Evolutionary conservation across 768 basidiomycete genomes (phyloP), one percentile per base, ranked within the genome.

Genomic region (Mycena kentingensis): DNA sequence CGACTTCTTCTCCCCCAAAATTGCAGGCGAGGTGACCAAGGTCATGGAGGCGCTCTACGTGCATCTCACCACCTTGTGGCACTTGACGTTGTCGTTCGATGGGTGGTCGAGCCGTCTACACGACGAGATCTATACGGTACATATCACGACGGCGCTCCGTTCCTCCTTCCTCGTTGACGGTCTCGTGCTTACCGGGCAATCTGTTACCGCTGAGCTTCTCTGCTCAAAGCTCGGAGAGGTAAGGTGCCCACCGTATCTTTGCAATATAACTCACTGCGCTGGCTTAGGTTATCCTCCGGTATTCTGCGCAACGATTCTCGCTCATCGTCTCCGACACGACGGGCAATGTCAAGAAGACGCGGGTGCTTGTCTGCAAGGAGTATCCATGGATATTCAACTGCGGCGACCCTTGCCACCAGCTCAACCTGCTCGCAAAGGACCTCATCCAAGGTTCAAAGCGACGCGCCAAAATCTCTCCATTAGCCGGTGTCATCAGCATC

Each of bases 241-340:
- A 32, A 8, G 31, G 10, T 32, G 31, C n/a, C n/a, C n/a, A n/a
- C n/a, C n/a, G n/a, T n/a, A n/a, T 32, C 16, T 32, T 32, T 19
- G 3, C 15, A 38, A 6, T 29, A 19, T 22, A 12, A 2, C 16
- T 49, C 13, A 22, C 18, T 41, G 27, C 28, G 12, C 8, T 5
- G 15, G 24, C 16, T 1, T 19, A 59, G 52, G 24, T 55, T 38
- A 49, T 59, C 16, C 36, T 59, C 15, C 27, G 43, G 10, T 51
- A 49, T 22, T 39, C 37, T 0, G 54, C 54, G 6, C 37, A 39
- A 4, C 43, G 29, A 42, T 55, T 60, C 34, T 60, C 58, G 4
- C 31, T 60, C 25, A 19, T 56, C 15, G 58, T 56, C 7, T 62
- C 60, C 1, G 60, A 63, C 31, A 60, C 58, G 4, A 58, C 62